These are phyloP conservation scores for Fusarium agapanthi DNA, from an alignment of 2,329 filamentous ascomycete genomes.

Conservation along the genomic window DNA sequence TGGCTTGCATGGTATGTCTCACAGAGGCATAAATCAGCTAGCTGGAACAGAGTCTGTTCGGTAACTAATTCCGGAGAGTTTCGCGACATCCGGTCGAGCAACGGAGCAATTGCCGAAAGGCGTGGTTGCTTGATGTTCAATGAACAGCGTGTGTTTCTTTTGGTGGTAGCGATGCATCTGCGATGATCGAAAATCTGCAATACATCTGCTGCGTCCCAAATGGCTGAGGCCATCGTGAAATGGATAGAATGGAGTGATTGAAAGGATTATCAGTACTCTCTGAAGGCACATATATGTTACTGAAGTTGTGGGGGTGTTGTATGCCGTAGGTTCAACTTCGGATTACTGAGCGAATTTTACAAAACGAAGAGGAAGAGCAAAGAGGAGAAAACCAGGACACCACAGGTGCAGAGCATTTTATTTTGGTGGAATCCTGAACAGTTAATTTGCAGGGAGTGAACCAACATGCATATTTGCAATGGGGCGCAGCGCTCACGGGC, in stretches of 20 bases:
- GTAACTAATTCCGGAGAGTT: not conserved
- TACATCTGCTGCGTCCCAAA: conserved; percentile 5
- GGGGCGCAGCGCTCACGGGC: not conserved
- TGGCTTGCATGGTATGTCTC: not conserved
- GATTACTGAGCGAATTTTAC: not conserved
- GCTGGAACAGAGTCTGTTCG: not conserved
- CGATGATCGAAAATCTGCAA: not conserved
- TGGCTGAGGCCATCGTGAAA: not conserved
- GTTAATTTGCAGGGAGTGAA: not conserved
- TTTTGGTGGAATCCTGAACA: not conserved
- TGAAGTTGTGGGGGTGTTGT: not conserved
- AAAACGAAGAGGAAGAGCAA: not conserved
- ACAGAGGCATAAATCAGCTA: conserved; percentile 3
- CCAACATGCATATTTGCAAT: not conserved
- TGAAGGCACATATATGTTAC: not conserved
- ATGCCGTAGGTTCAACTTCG: not conserved
- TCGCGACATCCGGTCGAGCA: not conserved
- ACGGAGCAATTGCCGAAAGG: not conserved
- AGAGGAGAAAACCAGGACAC: no score
- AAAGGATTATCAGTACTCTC: not conserved
- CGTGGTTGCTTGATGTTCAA: not conserved
- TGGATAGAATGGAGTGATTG: no score
- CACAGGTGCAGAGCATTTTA: not conserved
- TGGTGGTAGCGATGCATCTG: not conserved
- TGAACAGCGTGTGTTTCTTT: not conserved